These are phyloP conservation scores for Cyclotella sp. DNA, from an alignment of 108 stramenopile genomes.

Conservation along the genomic window DNA sequence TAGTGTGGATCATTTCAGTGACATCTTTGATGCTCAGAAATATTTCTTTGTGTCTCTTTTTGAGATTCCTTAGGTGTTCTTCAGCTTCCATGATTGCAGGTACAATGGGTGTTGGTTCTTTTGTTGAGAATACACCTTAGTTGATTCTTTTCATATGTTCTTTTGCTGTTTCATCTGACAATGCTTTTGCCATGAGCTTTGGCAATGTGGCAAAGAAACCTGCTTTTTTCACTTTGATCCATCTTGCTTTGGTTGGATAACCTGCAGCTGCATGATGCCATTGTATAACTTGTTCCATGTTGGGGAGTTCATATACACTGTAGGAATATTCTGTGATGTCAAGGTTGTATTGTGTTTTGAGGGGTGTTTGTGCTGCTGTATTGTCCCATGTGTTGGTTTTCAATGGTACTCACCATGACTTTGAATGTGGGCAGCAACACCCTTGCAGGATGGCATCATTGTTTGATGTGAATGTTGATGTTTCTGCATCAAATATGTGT, in stretches of 20 bases:
- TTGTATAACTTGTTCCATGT: slow-evolving; percentile 6
- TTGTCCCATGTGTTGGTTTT: neutral
- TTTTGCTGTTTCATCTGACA: slow-evolving; percentile 7
- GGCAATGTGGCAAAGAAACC: slow-evolving; percentile 25
- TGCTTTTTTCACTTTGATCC: slow-evolving; percentile 3
- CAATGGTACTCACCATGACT: neutral
- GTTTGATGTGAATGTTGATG: too few relatives aligned
- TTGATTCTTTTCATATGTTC: neutral
- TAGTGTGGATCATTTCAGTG: slow-evolving; percentile 24
- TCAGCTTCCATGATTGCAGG: too few relatives aligned
- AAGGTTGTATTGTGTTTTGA: neutral
- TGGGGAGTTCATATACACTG: slow-evolving; percentile 17
- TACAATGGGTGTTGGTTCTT: too few relatives aligned
- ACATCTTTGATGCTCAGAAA: neutral
- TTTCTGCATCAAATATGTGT: slow-evolving; percentile 6
- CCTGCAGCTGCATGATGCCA: slow-evolving; percentile 31
- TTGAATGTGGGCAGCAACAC: slow-evolving; percentile 10
- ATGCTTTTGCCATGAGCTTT: neutral
- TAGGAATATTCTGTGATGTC: neutral
- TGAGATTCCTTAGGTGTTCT: neutral
- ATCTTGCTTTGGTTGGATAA: slow-evolving; percentile 15
- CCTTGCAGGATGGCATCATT: neutral
- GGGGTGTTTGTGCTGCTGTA: neutral
- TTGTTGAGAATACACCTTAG: slow-evolving; percentile 4
- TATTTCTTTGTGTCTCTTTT: neutral